phyloP scores from a whole-genome alignment of 202 grass and related monocot species.

The Setaria italica region DNA sequence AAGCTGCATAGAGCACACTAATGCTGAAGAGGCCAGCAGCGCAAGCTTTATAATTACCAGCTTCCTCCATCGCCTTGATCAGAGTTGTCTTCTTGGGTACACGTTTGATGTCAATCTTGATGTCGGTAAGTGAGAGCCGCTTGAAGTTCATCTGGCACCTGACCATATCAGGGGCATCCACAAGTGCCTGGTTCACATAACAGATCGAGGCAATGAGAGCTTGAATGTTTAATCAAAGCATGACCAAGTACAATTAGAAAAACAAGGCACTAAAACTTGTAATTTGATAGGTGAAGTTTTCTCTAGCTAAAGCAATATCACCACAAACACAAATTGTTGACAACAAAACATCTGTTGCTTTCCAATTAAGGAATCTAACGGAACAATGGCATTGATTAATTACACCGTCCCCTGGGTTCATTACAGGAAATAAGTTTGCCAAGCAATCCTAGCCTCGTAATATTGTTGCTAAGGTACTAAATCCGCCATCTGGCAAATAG shows the following conservation, averaged over 20 bases:
- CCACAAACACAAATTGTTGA: not conserved
- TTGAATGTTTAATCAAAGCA: not conserved
- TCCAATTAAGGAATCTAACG: not conserved
- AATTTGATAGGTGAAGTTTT: not conserved
- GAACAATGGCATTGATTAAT: not conserved
- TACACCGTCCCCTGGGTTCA: too few relatives aligned
- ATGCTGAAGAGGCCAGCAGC: not conserved
- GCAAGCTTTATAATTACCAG: conserved; percentile 51
- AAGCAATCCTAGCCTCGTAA: not conserved
- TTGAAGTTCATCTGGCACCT: conserved; percentile 93
- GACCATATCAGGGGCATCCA: conserved; percentile 89
- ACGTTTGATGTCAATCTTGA: conserved; percentile 88
- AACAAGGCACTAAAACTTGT: not conserved
- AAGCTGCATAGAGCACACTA: not conserved
- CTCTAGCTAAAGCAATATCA: not conserved
- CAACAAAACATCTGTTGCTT: not conserved
- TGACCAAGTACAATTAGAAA: not conserved
- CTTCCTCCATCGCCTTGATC: conserved; percentile 84
- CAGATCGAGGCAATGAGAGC: not conserved
- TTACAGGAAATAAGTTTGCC: not conserved
- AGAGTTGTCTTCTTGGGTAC: conserved; percentile 82
- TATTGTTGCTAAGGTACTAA: not conserved
- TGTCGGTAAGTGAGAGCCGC: conserved; percentile 78
- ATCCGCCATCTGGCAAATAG: not conserved
- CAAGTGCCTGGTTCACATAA: conserved; percentile 62